Conservation (phyloP, 2,329 filamentous ascomycete genomes). For the Phaeophleospora eucalypticola region DNA sequence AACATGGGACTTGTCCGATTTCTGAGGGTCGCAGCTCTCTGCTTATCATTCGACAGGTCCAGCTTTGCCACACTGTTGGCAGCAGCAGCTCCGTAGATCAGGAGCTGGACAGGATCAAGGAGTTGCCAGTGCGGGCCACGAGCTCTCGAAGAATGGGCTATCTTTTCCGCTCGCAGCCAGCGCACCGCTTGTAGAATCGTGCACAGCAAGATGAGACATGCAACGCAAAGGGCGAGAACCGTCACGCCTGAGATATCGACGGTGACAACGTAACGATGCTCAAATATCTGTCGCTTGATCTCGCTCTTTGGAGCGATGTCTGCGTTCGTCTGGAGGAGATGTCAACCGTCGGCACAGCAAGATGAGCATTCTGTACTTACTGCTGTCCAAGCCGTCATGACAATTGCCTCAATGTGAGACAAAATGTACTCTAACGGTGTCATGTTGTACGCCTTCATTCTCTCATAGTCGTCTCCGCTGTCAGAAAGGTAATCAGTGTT, state of each 20-base stretch:
- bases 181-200: not conserved
- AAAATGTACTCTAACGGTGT: constrained; percentile 6
- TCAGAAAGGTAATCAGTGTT: constrained; percentile 4
- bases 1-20: constrained; percentile 1
- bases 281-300: not conserved
- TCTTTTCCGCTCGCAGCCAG: constrained; percentile 1
- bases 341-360: no score
- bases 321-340: constrained; percentile 6
- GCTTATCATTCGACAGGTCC: not conserved
- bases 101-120: constrained; percentile 3
- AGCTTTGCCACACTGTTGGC: not conserved
- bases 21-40: not conserved
- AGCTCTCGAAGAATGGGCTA: not conserved
- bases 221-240: constrained; percentile 1
- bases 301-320: constrained; percentile 1
- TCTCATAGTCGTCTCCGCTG: constrained; percentile 3
- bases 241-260: constrained; percentile 4
- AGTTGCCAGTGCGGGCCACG: not conserved
- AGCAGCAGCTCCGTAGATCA: constrained; percentile 1
- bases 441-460: constrained; percentile 3
- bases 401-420: constrained; percentile 6
- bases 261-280: constrained; percentile 4
- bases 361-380: not conserved
- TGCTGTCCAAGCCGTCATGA: constrained; percentile 5
- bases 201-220: constrained; percentile 4